These are phyloP conservation scores for Tillandsia fasciculata DNA, from an alignment of 176 grass and related monocot genomes.

Conservation along the genomic window DNA sequence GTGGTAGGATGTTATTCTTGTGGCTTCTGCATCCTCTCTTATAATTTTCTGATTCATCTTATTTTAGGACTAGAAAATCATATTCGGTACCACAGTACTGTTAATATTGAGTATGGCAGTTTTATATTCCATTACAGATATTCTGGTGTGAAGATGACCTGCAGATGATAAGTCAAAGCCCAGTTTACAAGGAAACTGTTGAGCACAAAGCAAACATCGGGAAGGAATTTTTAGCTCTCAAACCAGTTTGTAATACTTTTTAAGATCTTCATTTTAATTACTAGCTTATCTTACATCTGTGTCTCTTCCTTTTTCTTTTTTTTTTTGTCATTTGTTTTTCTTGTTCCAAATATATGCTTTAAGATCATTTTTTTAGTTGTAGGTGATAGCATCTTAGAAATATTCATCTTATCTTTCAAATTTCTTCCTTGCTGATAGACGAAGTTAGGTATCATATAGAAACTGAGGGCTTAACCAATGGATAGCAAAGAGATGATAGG, in stretches of 20 bases:
- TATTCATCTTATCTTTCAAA: too few species aligned
- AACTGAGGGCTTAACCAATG: too few species aligned
- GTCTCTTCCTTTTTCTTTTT: not conserved
- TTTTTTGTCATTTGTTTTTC: not conserved
- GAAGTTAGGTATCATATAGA: too few species aligned
- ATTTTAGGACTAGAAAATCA: not conserved
- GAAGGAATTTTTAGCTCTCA: conserved; percentile 32
- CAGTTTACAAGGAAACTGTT: conserved; percentile 31
- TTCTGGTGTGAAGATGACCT: conserved; percentile 48
- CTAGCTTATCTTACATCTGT: not conserved
- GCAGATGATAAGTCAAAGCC: conserved; percentile 24
- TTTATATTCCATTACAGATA: conserved; percentile 17
- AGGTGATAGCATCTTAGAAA: too few species aligned
- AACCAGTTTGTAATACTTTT: conserved; percentile 26
- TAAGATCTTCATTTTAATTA: not conserved
- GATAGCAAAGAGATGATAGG: too few species aligned
- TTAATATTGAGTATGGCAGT: not conserved
- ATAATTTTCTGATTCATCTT: not conserved
- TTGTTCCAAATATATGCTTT: too few species aligned
- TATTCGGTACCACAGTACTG: not conserved
- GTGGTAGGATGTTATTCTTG: too few species aligned
- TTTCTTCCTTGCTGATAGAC: too few species aligned
- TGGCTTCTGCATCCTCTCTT: not conserved
- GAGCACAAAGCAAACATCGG: conserved; percentile 10
- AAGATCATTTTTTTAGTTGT: too few species aligned